phyloP scores from a whole-genome alignment of 495 filamentous ascomycete genomes.

The Antarctomyces pellizariae region DNA sequence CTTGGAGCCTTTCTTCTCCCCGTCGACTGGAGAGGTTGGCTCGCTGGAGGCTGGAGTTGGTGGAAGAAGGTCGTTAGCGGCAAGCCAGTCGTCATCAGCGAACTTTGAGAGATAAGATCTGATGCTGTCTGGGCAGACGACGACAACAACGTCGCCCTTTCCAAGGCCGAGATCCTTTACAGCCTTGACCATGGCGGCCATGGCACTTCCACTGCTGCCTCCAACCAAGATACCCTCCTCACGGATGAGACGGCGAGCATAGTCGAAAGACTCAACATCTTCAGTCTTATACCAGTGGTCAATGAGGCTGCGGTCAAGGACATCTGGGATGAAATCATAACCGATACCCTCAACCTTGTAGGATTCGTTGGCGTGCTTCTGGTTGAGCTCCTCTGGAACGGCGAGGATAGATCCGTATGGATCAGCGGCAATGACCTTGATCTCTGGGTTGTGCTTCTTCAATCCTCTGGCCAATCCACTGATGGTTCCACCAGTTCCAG shows the following conservation, averaged over 20 bases:
- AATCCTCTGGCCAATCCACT: constrained; percentile 73
- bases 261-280: constrained; percentile 75
- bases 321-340: constrained; percentile 93
- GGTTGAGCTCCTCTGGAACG: constrained; percentile 51
- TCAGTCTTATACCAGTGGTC: constrained; percentile 96
- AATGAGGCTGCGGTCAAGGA: constrained; percentile 61
- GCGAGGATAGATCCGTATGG: constrained; percentile 78
- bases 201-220: constrained; percentile 80
- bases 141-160: constrained; percentile 66
- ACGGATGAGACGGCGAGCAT: constrained; percentile 68
- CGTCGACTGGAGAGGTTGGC: constrained; percentile 19
- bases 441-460: constrained; percentile 56
- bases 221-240: constrained; percentile 92
- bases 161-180: constrained; percentile 49
- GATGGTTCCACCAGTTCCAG: constrained; percentile 89
- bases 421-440: constrained; percentile 81
- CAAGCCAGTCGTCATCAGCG: constrained; percentile 94
- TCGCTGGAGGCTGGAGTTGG: constrained; percentile 26
- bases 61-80: constrained; percentile 71
- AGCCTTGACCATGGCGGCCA: constrained; percentile 62
- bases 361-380: constrained; percentile 49
- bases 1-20: constrained; percentile 8
- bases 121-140: constrained; percentile 86
- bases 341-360: constrained; percentile 99
- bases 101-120: constrained; percentile 98